Base-by-base conservation (phyloP, 306 rosid species). In the Styphnolobium japonicum region DNA sequence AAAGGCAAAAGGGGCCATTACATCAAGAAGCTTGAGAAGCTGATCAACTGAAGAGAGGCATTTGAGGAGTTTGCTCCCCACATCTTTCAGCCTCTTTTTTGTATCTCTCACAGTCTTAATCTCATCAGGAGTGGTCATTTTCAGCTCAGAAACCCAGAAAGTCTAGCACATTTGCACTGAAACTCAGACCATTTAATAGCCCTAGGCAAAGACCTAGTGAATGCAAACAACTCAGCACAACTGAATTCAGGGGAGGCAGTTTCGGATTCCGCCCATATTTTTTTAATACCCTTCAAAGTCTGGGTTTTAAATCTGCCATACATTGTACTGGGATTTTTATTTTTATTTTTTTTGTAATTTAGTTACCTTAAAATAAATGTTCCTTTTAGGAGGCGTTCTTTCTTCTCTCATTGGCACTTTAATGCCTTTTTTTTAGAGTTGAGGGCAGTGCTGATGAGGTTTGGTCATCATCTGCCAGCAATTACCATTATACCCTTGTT, bases 1-100 rank as follows among this genome's bases (percentile, higher is more conserved):
- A 61, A 61, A 55, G 67, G 66, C 2, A 60, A 51, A 46, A 52
- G 73, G 78, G 49, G 62, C 4, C 51, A 70, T 86, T 85, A 89
- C 97, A 80, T 87, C 86, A 64, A 93, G 92, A 16, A 67, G 60
- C 16, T 33, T 63, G 71, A 89, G 90, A 72, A 89, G 88, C 18
- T 88, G 79, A 6, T 89, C 86, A 79, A 16, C 72, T 6, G 84
- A 73, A 65, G 90, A 43, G 11, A 84, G 80, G 39, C 58, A 71
- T 2, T 82, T 72, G 60, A 82, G 89, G 1, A 93, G 91, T 21
- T 31, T 33, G 12, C 63, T 76, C 33, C 95, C 97, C 49, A 85
- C 52, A 68, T 86, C 82, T 63, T 40, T 79, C 0, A 94, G 87
- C 79, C 23, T 73, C 76, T 86, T 85, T 68, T 75, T 78, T 22